phyloP scores from a whole-genome alignment of 768 basidiomycete species.

The Saitozyma podzolica region DNA sequence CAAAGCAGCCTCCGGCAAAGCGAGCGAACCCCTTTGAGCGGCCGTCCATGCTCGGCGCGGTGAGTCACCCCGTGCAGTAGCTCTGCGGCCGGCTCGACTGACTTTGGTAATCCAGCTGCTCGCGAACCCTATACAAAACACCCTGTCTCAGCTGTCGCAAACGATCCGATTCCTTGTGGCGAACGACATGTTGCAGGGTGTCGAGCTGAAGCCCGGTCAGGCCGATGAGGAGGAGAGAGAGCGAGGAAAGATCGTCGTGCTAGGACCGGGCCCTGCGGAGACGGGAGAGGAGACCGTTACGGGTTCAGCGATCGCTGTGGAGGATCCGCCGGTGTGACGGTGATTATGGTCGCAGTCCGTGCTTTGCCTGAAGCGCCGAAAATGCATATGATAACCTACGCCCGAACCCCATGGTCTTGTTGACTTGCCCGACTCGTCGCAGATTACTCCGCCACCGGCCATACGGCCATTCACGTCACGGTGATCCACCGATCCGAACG shows the following conservation, averaged over 20 bases:
- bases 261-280: not conserved
- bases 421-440: too few relatives aligned
- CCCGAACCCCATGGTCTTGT: too few relatives aligned
- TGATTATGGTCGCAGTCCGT: too few relatives aligned
- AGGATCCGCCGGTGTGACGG: too few relatives aligned
- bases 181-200: constrained; percentile 78
- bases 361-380: too few relatives aligned
- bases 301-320: too few relatives aligned
- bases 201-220: constrained; percentile 79
- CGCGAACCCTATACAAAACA: constrained; percentile 79
- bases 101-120: constrained; percentile 61
- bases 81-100: not conserved
- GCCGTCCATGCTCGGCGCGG: constrained; percentile 75
- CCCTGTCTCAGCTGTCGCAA: constrained; percentile 88
- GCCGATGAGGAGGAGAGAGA: constrained; percentile 55
- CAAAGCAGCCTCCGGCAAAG: constrained; percentile 22
- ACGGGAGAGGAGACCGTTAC: not conserved
- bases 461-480: too few relatives aligned
- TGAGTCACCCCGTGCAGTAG: constrained; percentile 53
- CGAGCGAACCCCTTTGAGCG: constrained; percentile 51
- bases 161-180: constrained; percentile 86
- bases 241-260: constrained; percentile 27
- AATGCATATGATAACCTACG: too few relatives aligned
- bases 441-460: too few relatives aligned
- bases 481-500: too few relatives aligned